phyloP scores from a whole-genome alignment of 495 filamentous ascomycete species.

The Penicillium paxilli region DNA sequence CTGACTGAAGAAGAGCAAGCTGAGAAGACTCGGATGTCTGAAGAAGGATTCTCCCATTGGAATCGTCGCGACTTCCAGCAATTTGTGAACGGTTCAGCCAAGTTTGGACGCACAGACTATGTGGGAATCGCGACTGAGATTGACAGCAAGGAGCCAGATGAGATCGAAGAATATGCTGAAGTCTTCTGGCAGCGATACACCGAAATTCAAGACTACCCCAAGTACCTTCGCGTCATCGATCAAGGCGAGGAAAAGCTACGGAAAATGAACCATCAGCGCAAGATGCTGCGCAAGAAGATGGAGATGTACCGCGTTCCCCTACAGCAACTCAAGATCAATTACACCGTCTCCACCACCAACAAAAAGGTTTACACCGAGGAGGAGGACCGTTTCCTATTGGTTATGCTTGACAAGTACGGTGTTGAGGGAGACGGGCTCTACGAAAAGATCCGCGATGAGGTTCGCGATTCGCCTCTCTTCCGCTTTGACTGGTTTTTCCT shows the following conservation, averaged over 20 bases:
- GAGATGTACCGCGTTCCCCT: conserved; percentile 92
- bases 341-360: conserved; percentile 97
- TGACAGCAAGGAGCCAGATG: conserved; percentile 81
- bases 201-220: conserved; percentile 83
- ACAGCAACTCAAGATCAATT: conserved; percentile 97
- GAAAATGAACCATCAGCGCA: conserved; percentile 87
- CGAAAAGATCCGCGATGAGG: conserved; percentile 85
- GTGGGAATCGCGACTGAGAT: conserved; percentile 84
- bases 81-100: conserved; percentile 91
- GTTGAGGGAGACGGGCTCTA: conserved; percentile 82
- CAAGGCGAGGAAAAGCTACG: conserved; percentile 85
- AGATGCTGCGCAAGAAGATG: conserved; percentile 94
- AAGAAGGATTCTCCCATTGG: conserved; percentile 90
- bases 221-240: conserved; percentile 84
- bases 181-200: conserved; percentile 93
- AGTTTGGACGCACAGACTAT: conserved; percentile 84
- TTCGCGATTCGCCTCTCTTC: conserved; percentile 92
- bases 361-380: conserved; percentile 99
- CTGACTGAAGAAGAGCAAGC: conserved; percentile 88
- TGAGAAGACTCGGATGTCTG: conserved; percentile 75
- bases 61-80: conserved; percentile 97
- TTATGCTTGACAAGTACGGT: conserved; percentile 87
- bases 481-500: conserved; percentile 99
- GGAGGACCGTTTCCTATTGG: conserved; percentile 94
- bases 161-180: conserved; percentile 86